phyloP scores from a whole-genome alignment of 2,329 filamentous ascomycete species.

The Alternaria novae-zelandiae region DNA sequence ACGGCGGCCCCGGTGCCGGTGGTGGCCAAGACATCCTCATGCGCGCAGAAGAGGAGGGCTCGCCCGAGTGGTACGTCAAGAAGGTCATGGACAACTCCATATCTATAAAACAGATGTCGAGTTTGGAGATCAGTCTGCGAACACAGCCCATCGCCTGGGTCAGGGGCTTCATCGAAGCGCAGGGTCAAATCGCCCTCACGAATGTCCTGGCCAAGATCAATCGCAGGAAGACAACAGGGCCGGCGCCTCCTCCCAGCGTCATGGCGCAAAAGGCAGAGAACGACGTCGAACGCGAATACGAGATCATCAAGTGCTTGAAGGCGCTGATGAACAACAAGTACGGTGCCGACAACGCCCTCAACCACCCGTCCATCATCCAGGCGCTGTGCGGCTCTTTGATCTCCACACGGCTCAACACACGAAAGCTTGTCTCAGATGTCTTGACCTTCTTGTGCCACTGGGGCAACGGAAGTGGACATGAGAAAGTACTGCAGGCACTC shows the following conservation, averaged over 20 bases:
- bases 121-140: conserved; percentile 89
- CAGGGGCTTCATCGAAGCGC: conserved; percentile 92
- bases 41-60: conserved; percentile 90
- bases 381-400: conserved; percentile 86
- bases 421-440: conserved; percentile 95
- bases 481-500: conserved; percentile 91
- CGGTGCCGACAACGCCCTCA: conserved; percentile 91
- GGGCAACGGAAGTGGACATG: conserved; percentile 85
- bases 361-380: conserved; percentile 87
- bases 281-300: conserved; percentile 89
- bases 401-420: conserved; percentile 85
- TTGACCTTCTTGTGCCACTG: conserved; percentile 96
- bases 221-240: conserved; percentile 78
- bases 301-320: conserved; percentile 97
- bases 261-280: conserved; percentile 67
- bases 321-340: conserved; percentile 99
- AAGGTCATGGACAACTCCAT: conserved; percentile 96
- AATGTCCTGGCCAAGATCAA: conserved; percentile 95
- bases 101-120: conserved; percentile 87
- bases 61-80: conserved; percentile 97
- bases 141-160: conserved; percentile 99
- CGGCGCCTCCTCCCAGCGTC: conserved; percentile 64
- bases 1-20: conserved; percentile 51
- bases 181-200: conserved; percentile 94
- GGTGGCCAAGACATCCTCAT: conserved; percentile 67